Conservation (phyloP, 2,329 filamentous ascomycete species). For the Trichophyton schoenleinii region DNA sequence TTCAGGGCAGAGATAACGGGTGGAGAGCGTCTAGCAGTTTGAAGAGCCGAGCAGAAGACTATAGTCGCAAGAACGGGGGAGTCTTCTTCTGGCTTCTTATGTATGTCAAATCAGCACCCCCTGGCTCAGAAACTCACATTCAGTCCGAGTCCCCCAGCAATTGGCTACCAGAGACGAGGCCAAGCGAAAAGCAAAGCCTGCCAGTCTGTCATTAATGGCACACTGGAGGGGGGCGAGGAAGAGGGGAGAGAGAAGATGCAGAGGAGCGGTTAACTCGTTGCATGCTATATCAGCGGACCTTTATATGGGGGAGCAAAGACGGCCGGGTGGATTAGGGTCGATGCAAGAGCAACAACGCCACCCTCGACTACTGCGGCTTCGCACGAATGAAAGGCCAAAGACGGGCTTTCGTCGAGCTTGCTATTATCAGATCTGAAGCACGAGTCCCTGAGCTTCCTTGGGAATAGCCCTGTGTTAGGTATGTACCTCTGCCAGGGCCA, state of each 20-base stretch:
- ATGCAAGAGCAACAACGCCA: neutral
- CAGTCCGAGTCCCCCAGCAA: neutral
- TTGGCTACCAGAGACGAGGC: neutral
- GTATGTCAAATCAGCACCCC: neutral
- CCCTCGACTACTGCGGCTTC: neutral
- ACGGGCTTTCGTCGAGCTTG: too few species aligned
- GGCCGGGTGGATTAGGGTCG: neutral
- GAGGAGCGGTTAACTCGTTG: neutral
- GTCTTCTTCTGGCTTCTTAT: neutral
- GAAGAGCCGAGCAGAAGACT: neutral
- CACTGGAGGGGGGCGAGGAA: neutral
- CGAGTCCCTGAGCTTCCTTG: neutral
- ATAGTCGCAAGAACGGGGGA: neutral
- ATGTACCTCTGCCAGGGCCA: neutral
- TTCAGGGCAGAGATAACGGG: neutral
- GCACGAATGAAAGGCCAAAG: neutral
- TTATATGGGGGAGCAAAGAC: neutral
- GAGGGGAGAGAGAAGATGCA: neutral
- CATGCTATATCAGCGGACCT: neutral
- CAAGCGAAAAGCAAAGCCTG: conserved; percentile 1
- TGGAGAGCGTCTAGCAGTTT: neutral
- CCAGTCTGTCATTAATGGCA: neutral
- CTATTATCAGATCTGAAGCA: neutral
- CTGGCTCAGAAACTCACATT: neutral
- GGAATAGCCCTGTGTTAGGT: neutral